A percentile compares a stretch with the other conserved stretches of the same genome.
Evolutionary conservation across 495 filamentous ascomycete genomes (phyloP).

Genomic region (Massariosphaeria phaeospora): DNA sequence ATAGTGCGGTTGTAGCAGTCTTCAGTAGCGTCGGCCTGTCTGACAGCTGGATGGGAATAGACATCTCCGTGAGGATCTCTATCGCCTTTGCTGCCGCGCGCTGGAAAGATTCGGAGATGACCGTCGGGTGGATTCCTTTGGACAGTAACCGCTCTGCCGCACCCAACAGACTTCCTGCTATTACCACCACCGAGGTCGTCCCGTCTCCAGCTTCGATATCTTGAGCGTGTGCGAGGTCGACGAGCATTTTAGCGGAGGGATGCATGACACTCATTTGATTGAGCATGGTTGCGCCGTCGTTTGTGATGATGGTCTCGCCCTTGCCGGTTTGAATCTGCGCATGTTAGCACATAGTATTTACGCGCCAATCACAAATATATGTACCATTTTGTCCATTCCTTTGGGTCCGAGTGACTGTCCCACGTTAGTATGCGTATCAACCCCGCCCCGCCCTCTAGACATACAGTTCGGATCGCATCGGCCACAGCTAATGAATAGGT

Average conservation of each 20-base stretch:
- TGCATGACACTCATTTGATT: slow-evolving; percentile 99
- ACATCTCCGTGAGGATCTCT: slow-evolving; percentile 88
- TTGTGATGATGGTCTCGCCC: slow-evolving; percentile 89
- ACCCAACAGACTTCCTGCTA: slow-evolving; percentile 87
- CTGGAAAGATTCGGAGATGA: slow-evolving; percentile 97
- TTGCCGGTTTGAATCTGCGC: slow-evolving; percentile 81
- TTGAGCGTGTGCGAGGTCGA: slow-evolving; percentile 92
- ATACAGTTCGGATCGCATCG: slow-evolving; percentile 87
- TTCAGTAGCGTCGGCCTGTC: slow-evolving; percentile 88
- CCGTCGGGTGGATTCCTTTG: slow-evolving; percentile 93
- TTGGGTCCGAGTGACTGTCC: slow-evolving; percentile 63
- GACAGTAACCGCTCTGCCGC: slow-evolving; percentile 82
- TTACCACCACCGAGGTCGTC: slow-evolving; percentile 96
- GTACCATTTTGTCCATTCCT: slow-evolving; percentile 95
- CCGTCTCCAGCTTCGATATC: slow-evolving; percentile 98
- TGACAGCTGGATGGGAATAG: slow-evolving; percentile 81
- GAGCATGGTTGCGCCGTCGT: slow-evolving; percentile 98
- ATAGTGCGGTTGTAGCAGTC: slow-evolving; percentile 94
- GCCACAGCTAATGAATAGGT: slow-evolving; percentile 63
- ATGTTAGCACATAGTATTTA: slow-evolving; percentile 12
- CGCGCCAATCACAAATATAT: slow-evolving; percentile 2
- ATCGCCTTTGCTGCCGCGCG: slow-evolving; percentile 84
- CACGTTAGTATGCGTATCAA: slow-evolving; percentile 19
- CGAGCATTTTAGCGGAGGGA: slow-evolving; percentile 96
- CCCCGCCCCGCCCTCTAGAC: slow-evolving; percentile 22